phyloP scores from a whole-genome alignment of 2,329 filamentous ascomycete genomes.

The Beauveria pseudobassiana region DNA sequence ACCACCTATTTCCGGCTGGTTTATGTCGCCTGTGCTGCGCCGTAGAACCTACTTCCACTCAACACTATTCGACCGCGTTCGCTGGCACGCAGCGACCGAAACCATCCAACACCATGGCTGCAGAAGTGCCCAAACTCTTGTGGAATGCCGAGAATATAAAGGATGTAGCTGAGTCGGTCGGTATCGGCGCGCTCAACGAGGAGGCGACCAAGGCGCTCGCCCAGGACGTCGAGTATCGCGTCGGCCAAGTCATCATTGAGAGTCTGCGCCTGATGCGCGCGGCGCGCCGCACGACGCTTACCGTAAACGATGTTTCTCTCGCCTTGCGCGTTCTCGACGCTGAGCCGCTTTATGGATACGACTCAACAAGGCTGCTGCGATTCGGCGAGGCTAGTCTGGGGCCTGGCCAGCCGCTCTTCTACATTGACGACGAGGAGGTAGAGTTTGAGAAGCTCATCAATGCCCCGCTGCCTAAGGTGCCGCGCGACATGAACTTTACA shows the following conservation, averaged over 20 bases:
- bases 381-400: slow-evolving; percentile 93
- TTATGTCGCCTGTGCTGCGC: neutral
- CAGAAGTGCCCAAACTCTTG: slow-evolving; percentile 49
- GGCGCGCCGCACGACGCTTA: slow-evolving; percentile 75
- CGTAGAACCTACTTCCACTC: neutral
- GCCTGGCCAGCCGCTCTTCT: slow-evolving; percentile 89
- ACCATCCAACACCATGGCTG: slow-evolving; percentile 24
- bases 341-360: slow-evolving; percentile 93
- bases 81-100: neutral
- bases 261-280: slow-evolving; percentile 95
- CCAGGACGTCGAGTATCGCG: slow-evolving; percentile 90
- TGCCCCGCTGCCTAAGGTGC: slow-evolving; percentile 87
- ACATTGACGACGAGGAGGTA: slow-evolving; percentile 96
- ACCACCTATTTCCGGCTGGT: neutral
- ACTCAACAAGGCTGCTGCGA: slow-evolving; percentile 77
- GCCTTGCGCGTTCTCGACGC: slow-evolving; percentile 83
- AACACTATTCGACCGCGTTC: neutral
- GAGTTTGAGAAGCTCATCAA: slow-evolving; percentile 99
- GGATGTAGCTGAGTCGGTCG: slow-evolving; percentile 93
- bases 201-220: slow-evolving; percentile 83
- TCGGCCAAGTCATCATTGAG: slow-evolving; percentile 89
- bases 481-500: slow-evolving; percentile 85
- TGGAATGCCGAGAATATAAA: slow-evolving; percentile 96
- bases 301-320: slow-evolving; percentile 81
- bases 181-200: slow-evolving; percentile 71